These are phyloP conservation scores for Podaxis sp. DNA, from an alignment of 768 basidiomycete species.

Conservation along the genomic window DNA sequence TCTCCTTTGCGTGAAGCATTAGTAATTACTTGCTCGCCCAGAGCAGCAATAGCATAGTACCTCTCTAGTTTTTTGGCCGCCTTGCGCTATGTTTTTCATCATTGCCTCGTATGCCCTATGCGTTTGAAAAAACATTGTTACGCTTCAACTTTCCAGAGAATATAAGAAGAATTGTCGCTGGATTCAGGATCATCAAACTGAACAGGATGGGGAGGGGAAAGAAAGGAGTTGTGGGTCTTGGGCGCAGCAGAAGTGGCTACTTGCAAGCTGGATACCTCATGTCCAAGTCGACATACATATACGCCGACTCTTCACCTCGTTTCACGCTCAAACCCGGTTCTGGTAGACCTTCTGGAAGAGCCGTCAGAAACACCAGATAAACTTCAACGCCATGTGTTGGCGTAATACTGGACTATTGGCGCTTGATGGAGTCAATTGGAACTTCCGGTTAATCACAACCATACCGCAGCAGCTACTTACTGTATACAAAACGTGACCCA, in stretches of 20 bases:
- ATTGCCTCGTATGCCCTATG: not conserved
- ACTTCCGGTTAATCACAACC: not conserved
- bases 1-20: not conserved
- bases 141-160: not conserved
- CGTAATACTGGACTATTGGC: not conserved
- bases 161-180: not conserved
- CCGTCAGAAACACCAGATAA: not conserved
- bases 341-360: not conserved
- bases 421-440: not conserved
- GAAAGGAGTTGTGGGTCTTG: not conserved
- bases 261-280: not conserved
- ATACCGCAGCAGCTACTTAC: not conserved
- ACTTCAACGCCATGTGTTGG: too few relatives aligned
- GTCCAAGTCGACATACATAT: not conserved
- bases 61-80: not conserved
- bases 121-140: not conserved
- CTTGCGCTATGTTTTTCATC: not conserved
- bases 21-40: not conserved
- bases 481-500: too few relatives aligned
- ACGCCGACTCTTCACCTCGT: not conserved
- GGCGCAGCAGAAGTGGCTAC: not conserved
- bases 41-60: not conserved
- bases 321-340: not conserved
- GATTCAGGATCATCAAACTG: not conserved
- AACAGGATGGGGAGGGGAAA: not conserved